Conservation (phyloP, 768 basidiomycete genomes). For the Tubosaeta sp. region DNA sequence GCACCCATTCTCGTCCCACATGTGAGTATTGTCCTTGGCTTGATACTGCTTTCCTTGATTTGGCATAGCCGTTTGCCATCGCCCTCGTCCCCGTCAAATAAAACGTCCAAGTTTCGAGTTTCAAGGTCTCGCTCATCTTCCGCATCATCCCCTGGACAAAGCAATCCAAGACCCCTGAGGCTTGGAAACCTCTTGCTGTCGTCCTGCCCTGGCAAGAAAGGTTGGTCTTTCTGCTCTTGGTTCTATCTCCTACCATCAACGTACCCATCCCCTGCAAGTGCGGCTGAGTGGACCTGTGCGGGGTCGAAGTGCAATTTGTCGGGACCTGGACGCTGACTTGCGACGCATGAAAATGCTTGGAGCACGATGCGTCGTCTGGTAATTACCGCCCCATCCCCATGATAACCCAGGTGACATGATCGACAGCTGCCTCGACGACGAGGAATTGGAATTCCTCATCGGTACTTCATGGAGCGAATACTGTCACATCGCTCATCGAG, state of each 20-base stretch:
- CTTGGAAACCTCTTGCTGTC: constrained; percentile 88
- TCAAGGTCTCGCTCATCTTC: constrained; percentile 4
- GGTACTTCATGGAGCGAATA: constrained; percentile 89
- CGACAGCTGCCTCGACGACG: constrained; percentile 76
- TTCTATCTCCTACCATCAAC: background rate
- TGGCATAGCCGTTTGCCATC: constrained; percentile 15
- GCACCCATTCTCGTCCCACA: constrained; percentile 12
- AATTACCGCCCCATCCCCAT: constrained; percentile 1
- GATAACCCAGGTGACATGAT: background rate
- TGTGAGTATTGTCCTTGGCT: constrained; percentile 8
- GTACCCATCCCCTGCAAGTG: constrained; percentile 36
- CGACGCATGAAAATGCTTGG: constrained; percentile 67
- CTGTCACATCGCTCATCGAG: constrained; percentile 48
- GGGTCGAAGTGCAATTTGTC: constrained; percentile 77
- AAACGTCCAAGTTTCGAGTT: constrained; percentile 9
- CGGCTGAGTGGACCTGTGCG: constrained; percentile 70
- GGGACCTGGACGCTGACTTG: constrained; percentile 77
- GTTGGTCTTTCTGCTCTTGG: constrained; percentile 31
- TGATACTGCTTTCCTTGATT: background rate
- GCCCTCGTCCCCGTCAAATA: constrained; percentile 17
- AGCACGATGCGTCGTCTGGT: constrained; percentile 84
- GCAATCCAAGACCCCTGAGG: constrained; percentile 20
- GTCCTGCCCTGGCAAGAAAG: constrained; percentile 95
- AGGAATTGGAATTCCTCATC: constrained; percentile 69
- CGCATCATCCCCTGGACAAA: constrained; percentile 4